Evolutionary conservation across 2,329 filamentous ascomycete genomes (phyloP).

Genomic region (Dendryphion nanum): DNA sequence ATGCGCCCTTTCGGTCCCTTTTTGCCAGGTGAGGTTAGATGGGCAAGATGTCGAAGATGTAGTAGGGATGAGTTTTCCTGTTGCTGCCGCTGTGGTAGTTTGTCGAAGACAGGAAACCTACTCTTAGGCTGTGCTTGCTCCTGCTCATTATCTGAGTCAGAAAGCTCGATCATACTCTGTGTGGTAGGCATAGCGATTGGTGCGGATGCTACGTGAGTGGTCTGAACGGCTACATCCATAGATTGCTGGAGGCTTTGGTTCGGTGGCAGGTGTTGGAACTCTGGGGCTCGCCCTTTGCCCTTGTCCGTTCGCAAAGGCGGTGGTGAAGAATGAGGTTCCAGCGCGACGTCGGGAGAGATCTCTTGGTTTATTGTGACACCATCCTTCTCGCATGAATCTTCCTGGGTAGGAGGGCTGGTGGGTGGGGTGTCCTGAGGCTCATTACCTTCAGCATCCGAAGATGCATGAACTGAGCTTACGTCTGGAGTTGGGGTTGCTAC

Average conservation of each 20-base stretch:
- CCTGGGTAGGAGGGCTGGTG: conserved; percentile 41
- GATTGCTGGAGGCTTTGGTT: conserved; percentile 21
- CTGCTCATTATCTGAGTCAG: conserved; percentile 61
- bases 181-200: conserved; percentile 3
- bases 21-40: conserved; percentile 64
- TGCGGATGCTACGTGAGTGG: background rate
- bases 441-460: conserved; percentile 60
- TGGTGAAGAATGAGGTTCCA: conserved; percentile 1
- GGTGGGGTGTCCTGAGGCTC: conserved; percentile 42
- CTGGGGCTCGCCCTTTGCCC: conserved; percentile 59
- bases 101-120: conserved; percentile 62
- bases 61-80: conserved; percentile 64
- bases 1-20: conserved; percentile 43
- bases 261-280: conserved; percentile 33
- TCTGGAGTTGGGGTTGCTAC: conserved; percentile 23
- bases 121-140: conserved; percentile 55
- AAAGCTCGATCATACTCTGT: conserved; percentile 32
- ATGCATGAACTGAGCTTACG: conserved; percentile 48
- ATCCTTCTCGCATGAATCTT: conserved; percentile 6
- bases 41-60: conserved; percentile 70
- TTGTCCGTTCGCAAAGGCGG: conserved; percentile 48
- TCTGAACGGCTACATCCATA: background rate
- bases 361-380: too few species aligned
- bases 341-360: too few species aligned
- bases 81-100: conserved; percentile 61